phyloP scores from a whole-genome alignment of 2,329 filamentous ascomycete species.

The Rhynchosporium secalis region DNA sequence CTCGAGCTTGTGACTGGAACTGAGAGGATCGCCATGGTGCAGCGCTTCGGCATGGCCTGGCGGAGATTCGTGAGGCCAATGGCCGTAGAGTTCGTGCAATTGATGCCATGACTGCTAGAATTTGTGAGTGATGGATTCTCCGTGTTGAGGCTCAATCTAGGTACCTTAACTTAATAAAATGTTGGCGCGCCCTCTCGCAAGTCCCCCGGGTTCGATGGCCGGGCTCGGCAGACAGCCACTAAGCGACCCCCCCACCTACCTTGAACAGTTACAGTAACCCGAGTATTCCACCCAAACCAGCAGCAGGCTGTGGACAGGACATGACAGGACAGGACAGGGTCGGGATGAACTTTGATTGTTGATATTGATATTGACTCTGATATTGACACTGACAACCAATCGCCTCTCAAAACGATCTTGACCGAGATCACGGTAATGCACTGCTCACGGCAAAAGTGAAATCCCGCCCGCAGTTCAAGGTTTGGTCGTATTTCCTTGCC shows the following conservation, averaged over 20 bases:
- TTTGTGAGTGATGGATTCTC: background rate
- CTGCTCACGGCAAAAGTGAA: background rate
- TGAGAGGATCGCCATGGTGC: slow-evolving; percentile 35
- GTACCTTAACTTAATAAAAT: slow-evolving; percentile 11
- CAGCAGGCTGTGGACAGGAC: background rate
- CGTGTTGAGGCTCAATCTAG: background rate
- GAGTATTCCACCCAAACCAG: slow-evolving; percentile 22
- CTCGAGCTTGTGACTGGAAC: slow-evolving; percentile 44
- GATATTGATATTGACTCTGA: slow-evolving; percentile 15
- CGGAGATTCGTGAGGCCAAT: slow-evolving; percentile 35
- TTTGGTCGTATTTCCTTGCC: background rate
- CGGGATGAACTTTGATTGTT: slow-evolving; percentile 10
- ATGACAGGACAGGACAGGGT: background rate
- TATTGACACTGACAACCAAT: slow-evolving; percentile 28
- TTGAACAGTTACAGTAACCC: no score
- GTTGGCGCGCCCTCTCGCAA: slow-evolving; percentile 5
- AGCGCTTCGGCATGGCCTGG: slow-evolving; percentile 26
- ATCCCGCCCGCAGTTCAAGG: background rate
- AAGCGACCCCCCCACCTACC: slow-evolving; percentile 18
- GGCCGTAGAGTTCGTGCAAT: slow-evolving; percentile 52
- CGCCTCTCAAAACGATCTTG: slow-evolving; percentile 20
- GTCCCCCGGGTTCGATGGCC: background rate
- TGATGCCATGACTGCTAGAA: slow-evolving; percentile 52
- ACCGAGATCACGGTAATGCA: slow-evolving; percentile 22
- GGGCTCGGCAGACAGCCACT: slow-evolving; percentile 4